Evolutionary conservation across 208 protist species (phyloP), one percentile per base, ranked within the genome.

Genomic region (Crithidia thermophila): DNA sequence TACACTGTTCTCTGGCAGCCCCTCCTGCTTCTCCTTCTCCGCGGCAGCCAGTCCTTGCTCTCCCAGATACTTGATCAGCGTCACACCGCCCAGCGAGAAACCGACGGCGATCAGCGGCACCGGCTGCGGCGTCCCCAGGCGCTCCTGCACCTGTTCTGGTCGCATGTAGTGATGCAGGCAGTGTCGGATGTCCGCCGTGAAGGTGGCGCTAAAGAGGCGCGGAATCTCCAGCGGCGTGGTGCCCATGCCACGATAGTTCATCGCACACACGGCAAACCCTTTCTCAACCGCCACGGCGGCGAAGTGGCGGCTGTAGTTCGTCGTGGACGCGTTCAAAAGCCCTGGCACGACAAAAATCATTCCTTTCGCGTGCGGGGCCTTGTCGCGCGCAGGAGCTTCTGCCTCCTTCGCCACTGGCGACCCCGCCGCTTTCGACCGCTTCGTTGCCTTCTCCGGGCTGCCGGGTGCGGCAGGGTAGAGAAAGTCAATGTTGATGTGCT

Each of bases 11-110:
- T 23, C 20, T 37, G 57, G 57, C 16, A 72, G 47, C 14, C 16
- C 3, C 8, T 36, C 51, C 33, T 16, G 3, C 27, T 0, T 2
- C 56, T 55, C 66, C 6, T 21, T 20, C 36, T 45, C 56, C n/a
- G 20, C 42, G 0, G 67, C 39, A 3, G 25, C 52, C 56, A 46
- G 4, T 11, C 83, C 86, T 36, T 91, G 67, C 75, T 94, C 85
- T 13, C 75, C 80, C 1, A 81, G 28, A 49, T 88, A 91, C 50
- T 89, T 84, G 20, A 81, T 80, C 14, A 90, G 25, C 42, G 87
- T 82, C 25, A 85, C 65, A 0, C 88, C 88, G 18, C 88, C 88
- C 10, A 90, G 55, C 0, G 83, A 87, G 50, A 94, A 91, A 23
- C 69, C 84, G 2, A 90, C 31, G 4, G 55, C 85, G 27, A 91